Percentiles rank a stretch among this genome's conserved stretches.
phyloP scores from a whole-genome alignment of 768 basidiomycete species.

The Peribolospora baueri region DNA sequence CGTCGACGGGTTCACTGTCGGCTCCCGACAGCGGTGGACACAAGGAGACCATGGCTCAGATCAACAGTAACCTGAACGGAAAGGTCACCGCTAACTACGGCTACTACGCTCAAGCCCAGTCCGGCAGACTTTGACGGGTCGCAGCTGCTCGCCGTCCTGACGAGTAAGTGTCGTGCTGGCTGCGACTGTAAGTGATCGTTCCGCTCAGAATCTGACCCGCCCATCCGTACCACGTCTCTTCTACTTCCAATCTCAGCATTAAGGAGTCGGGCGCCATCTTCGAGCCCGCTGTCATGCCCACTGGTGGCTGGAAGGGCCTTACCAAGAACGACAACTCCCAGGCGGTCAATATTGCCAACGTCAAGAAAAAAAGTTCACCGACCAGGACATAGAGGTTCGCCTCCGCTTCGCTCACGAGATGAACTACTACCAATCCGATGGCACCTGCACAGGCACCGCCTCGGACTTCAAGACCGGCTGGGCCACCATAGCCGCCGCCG shows the following conservation, averaged over 20 bases:
- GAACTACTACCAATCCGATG: constrained; percentile 4
- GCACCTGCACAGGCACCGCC: constrained; percentile 4
- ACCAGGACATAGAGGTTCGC: constrained; percentile 6
- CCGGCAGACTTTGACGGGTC: constrained; percentile 11
- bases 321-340: constrained; percentile 8
- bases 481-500: neutral
- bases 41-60: constrained; percentile 9
- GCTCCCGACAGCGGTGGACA: constrained; percentile 4
- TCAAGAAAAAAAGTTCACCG: constrained; percentile 11
- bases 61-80: constrained; percentile 6
- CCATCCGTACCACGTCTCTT: constrained; percentile 2
- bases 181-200: too few species aligned
- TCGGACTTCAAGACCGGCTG: constrained; percentile 6
- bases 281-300: constrained; percentile 9
- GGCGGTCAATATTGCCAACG: constrained; percentile 7
- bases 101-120: constrained; percentile 9
- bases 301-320: constrained; percentile 7
- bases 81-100: neutral
- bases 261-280: neutral
- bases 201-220: constrained; percentile 6
- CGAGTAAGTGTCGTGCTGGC: too few species aligned
- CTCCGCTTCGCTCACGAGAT: constrained; percentile 6
- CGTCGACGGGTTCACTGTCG: too few species aligned
- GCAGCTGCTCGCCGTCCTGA: constrained; percentile 9
- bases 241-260: too few species aligned